Base-by-base conservation (phyloP, 257 asterid genomes). In the Solanum megistacrolobum region DNA sequence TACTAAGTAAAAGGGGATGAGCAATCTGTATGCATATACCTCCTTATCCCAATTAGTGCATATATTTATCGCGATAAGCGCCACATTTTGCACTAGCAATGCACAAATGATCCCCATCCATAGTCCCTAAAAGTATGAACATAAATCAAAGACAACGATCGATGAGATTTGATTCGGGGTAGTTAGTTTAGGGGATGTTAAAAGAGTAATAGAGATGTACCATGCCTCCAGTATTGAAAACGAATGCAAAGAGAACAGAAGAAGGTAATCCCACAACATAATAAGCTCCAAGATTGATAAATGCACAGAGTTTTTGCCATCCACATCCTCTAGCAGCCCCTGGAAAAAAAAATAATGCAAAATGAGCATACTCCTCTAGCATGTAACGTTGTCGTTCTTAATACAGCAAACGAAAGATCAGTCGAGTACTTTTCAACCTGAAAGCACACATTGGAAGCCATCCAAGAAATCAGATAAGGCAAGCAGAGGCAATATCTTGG, bases 291-390 rank as follows among this genome's bases (percentile, higher is more conserved):
- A 95, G 95, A 88, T 94, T 95, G 86, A 95, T 90, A 31, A 78
- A 82, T n/a, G 94, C 94, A 43, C 96, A 92, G 46, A 93, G 83
- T 39, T 83, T 93, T 89, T 95, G 98, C 96, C 96, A 94, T 89
- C 96, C 96, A 86, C 98, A 93, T 88, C 98, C 98, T 91, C 98
- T 93, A 39, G 96, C 98, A 76, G 96, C 96, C 65, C 98, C 95
- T 94, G 29, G 38, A 29, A 11, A 86, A 68, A 73, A 75, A 58
- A 9, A 4, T 41, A 38, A 52, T 5, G 39, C 79, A 66, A 16
- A 62, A 29, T 34, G 34, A n/a, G n/a, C 27, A 13, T 12, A 60
- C 18, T 66, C 38, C 38, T 25, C 20, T 81, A 76, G 83, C 6
- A 23, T 14, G 58, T 48, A 46, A 48, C 69, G 1, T 76, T 76